Evolutionary conservation across 2,329 filamentous ascomycete species (phyloP).

Genomic region (Colletotrichum scovillei): DNA sequence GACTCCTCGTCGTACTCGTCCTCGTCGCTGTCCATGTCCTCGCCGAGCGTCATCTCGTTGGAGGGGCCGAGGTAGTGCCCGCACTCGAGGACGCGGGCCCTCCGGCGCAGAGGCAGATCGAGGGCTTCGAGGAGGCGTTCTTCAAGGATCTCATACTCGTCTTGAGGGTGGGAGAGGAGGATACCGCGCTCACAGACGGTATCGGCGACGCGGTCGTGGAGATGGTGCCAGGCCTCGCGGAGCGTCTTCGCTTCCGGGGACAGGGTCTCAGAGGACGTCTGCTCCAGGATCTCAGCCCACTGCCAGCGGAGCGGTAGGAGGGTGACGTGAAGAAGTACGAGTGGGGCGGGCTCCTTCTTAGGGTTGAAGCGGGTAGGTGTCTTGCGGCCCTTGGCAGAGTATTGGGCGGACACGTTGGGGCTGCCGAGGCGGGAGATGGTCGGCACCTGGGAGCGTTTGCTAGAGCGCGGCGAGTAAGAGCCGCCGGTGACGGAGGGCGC

Average conservation of each 20-base stretch:
- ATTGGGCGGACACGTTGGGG: slow-evolving; percentile 61
- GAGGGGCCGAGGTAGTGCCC: slow-evolving; percentile 79
- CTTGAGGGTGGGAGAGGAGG: slow-evolving; percentile 80
- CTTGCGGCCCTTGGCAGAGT: slow-evolving; percentile 63
- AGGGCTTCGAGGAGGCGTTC: slow-evolving; percentile 68
- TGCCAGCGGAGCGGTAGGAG: slow-evolving; percentile 76
- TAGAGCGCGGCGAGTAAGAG: slow-evolving; percentile 63
- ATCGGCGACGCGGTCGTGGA: slow-evolving; percentile 78
- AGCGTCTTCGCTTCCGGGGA: slow-evolving; percentile 60
- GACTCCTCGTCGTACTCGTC: slow-evolving; percentile 51
- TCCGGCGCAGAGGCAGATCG: slow-evolving; percentile 69
- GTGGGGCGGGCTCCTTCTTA: slow-evolving; percentile 67
- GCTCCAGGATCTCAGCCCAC: slow-evolving; percentile 68
- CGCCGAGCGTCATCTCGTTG: slow-evolving; percentile 57
- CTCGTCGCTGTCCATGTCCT: slow-evolving; percentile 59
- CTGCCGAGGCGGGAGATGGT: slow-evolving; percentile 69
- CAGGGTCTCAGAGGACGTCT: slow-evolving; percentile 49
- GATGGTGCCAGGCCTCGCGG: slow-evolving; percentile 72
- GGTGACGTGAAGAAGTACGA: slow-evolving; percentile 83
- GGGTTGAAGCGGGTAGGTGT: slow-evolving; percentile 69
- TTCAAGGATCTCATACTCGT: slow-evolving; percentile 76
- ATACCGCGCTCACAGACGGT: slow-evolving; percentile 80
- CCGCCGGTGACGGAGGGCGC: slow-evolving; percentile 60
- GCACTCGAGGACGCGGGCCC: slow-evolving; percentile 79
- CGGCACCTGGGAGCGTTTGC: slow-evolving; percentile 58